Base-by-base conservation (phyloP, 345 rosid genomes). In the Gynandropsis gynandra region DNA sequence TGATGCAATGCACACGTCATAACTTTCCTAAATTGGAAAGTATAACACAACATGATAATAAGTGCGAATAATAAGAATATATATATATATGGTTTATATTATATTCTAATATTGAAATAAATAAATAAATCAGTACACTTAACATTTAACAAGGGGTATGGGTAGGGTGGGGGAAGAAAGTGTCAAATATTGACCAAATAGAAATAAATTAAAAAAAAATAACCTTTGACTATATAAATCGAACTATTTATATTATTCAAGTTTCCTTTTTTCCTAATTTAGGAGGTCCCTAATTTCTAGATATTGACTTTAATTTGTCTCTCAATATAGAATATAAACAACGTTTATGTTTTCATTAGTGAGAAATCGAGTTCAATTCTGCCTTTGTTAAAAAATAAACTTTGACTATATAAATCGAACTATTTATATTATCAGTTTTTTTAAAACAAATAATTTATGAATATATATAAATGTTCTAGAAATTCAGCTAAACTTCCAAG, bases 101-200 rank as follows among this genome's bases (percentile, higher is more conserved):
- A n/a, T n/a, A n/a, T n/a, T n/a, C n/a, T n/a, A n/a, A n/a, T n/a
- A n/a, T n/a, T n/a, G n/a, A n/a, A n/a, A n/a, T n/a, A n/a, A 42
- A 63, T 29, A 39, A 33, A 21, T 40, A 24, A 24, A 33, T 17
- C 56, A 42, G 46, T 67, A 40, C 71, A 64, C 67, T 64, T 64
- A 54, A 67, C 71, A 63, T 70, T 40, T 65, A 73, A 64, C 43
- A 67, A 67, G 54, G 67, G 65, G 63, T 73, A 50, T 21, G 54
- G 47, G 46, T 63, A 55, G 67, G 61, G 39, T 16, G 12, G 52
- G n/a, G 27, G 36, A 52, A 46, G 53, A 41, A 54, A 62, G 59
- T 47, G 61, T 55, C 67, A 63, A 63, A 63, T 61, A 47, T 47
- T 63, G 67, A 54, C 50, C 36, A 62, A 33, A 54, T 24, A 61